These are phyloP conservation scores for Chrysoporthe austroafricana DNA, from an alignment of 2,329 filamentous ascomycete genomes.

Conservation along the genomic window DNA sequence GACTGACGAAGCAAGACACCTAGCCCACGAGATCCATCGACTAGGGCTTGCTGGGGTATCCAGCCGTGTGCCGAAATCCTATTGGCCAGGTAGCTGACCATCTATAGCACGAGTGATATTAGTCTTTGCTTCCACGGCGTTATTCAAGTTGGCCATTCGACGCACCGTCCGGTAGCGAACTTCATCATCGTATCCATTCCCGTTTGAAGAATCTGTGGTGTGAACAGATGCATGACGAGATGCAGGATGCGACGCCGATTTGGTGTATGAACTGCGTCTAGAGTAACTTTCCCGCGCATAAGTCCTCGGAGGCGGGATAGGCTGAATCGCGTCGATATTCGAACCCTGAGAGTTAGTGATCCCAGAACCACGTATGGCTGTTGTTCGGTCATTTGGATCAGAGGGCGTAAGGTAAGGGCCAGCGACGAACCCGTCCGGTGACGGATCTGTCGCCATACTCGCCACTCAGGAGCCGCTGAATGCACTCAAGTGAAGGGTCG, in stretches of 20 bases:
- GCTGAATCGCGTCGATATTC: background rate
- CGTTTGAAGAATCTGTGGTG: constrained; percentile 22
- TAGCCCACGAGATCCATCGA: constrained; percentile 33
- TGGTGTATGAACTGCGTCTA: constrained; percentile 9
- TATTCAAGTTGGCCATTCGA: background rate
- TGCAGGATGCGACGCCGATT: background rate
- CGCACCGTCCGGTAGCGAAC: constrained; percentile 39
- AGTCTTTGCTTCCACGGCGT: background rate
- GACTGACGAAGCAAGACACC: constrained; percentile 45
- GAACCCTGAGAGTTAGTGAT: background rate
- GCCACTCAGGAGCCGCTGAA: background rate
- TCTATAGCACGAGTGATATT: constrained; percentile 30
- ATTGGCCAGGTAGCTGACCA: constrained; percentile 39
- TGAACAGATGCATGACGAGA: constrained; percentile 23
- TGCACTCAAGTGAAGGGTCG: background rate
- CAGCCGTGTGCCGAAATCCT: constrained; percentile 37
- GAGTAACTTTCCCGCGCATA: constrained; percentile 1
- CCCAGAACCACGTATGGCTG: background rate
- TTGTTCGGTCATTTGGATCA: background rate
- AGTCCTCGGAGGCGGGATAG: constrained; percentile 3
- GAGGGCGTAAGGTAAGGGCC: background rate
- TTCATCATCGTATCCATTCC: constrained; percentile 35
- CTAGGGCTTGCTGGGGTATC: constrained; percentile 34
- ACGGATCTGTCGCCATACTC: background rate
- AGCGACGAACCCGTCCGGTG: constrained; percentile 2